Evolutionary conservation across 257 asterid species (phyloP).

Genomic region (Jasminum sambac): DNA sequence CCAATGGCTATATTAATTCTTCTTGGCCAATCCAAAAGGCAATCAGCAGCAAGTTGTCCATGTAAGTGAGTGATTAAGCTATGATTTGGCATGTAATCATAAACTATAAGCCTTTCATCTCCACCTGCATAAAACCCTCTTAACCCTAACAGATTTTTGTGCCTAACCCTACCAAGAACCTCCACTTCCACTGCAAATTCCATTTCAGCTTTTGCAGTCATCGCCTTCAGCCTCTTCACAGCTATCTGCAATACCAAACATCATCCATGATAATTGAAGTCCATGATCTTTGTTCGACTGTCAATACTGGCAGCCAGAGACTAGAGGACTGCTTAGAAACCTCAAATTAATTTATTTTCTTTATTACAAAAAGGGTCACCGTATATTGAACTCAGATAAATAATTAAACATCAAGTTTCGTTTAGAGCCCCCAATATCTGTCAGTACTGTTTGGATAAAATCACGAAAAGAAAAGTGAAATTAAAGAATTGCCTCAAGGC

Average conservation of each 20-base stretch:
- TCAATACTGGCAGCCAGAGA: too few species aligned
- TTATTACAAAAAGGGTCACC: too few species aligned
- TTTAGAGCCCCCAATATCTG: too few species aligned
- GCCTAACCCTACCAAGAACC: slow-evolving; percentile 81
- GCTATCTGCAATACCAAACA: slow-evolving; percentile 48
- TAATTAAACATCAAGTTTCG: too few species aligned
- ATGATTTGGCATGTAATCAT: slow-evolving; percentile 83
- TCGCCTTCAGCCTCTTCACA: slow-evolving; percentile 70
- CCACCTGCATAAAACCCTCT: slow-evolving; percentile 81
- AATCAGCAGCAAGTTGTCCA: slow-evolving; percentile 60
- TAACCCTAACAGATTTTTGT: slow-evolving; percentile 62
- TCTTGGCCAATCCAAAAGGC: slow-evolving; percentile 62
- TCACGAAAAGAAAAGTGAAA: background rate
- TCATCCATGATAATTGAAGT: background rate
- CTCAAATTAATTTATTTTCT: too few species aligned
- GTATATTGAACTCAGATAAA: too few species aligned
- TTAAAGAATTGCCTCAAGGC: slow-evolving; percentile 52
- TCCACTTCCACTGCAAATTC: slow-evolving; percentile 81
- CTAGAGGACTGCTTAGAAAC: too few species aligned
- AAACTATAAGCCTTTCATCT: slow-evolving; percentile 73
- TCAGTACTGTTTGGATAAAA: background rate
- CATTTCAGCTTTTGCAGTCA: slow-evolving; percentile 83
- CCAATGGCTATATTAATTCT: slow-evolving; percentile 59
- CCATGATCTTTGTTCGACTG: background rate
- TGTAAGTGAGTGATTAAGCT: slow-evolving; percentile 75